Base-by-base conservation (phyloP, 2,329 filamentous ascomycete species). In the Akanthomyces uredinophilus region DNA sequence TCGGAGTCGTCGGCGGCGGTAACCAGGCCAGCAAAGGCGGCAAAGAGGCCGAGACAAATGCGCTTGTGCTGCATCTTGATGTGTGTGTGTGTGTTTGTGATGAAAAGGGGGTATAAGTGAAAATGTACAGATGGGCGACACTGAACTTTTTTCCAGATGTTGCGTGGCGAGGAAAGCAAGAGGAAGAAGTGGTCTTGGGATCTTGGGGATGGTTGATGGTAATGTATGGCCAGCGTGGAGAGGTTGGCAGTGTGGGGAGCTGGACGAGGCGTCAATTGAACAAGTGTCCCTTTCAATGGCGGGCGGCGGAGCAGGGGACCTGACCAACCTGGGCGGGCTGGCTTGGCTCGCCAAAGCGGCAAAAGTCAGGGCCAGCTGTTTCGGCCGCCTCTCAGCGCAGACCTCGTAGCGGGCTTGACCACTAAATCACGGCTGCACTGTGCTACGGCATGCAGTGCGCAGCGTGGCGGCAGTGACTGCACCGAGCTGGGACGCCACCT, bases 1-100 rank as follows among this genome's bases (percentile, higher is more conserved):
- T 98, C 92, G 52, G 92, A 96, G 55, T 82, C 82, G 50, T 81
- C 79, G 68, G 83, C 85, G 65, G 87, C 83, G 66, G 57, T 47
- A 69, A 85, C 87, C 67, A 82, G 76, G 67, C 81, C 81, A 64
- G 83, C 81, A 64, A 81, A 76, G 67, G 82, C 81, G 69, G 79
- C 79, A 70, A 85, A 73, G 69, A 85, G 78, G 78, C 81, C 79
- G 68, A 79, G 77, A 70, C 81, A 78, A 66, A 85, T 70, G 68
- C 75, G 77, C 73, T 80, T 80, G 69, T 77, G 75, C 66, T 77
- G 77, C 81, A 83, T 83, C 64, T 69, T 77, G 70, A 68, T 59
- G 60, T 63, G 59, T 61, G 20, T 64, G 51, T 67, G 55, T 57
- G 51, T 41, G 47, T 22, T 27, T 20, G 27, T n/a, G 47, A 37